Conservation (phyloP, 768 basidiomycete genomes). For the Coprinopsis sp. region DNA sequence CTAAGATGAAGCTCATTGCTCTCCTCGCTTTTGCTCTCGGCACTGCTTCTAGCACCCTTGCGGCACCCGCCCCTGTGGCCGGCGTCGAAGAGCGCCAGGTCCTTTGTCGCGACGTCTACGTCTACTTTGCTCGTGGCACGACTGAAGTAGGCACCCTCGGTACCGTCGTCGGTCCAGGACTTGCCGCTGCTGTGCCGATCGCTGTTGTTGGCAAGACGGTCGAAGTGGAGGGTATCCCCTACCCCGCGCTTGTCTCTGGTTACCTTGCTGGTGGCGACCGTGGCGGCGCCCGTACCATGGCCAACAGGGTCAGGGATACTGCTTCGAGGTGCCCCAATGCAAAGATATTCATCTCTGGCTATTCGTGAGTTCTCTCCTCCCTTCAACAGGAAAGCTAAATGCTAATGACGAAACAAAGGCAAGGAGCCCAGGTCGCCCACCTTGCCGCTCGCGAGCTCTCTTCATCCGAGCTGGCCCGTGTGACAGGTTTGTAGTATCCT, state of each 20-base stretch:
- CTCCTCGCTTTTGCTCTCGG: not conserved
- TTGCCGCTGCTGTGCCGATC: conserved; percentile 16
- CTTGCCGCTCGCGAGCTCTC: conserved; percentile 32
- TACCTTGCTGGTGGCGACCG: conserved; percentile 14
- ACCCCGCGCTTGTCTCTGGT: conserved; percentile 16
- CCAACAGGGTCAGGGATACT: conserved; percentile 5
- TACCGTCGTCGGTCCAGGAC: conserved; percentile 13
- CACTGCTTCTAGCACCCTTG: conserved; percentile 10
- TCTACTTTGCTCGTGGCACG: conserved; percentile 15
- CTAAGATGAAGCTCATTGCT: conserved; percentile 3
- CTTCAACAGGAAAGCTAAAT: not conserved
- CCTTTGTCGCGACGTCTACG: conserved; percentile 4
- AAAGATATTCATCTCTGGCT: conserved; percentile 22
- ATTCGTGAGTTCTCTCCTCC: conserved; percentile 6
- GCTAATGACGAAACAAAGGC: no score
- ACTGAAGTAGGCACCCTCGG: conserved; percentile 11
- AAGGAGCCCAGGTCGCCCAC: conserved; percentile 35
- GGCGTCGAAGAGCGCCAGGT: conserved; percentile 13
- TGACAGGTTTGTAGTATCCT: conserved; percentile 9
- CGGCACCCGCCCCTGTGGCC: conserved; percentile 18
- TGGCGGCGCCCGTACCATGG: conserved; percentile 14
- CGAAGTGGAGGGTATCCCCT: conserved; percentile 10
- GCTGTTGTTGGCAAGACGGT: conserved; percentile 5
- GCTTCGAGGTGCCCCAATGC: conserved; percentile 21
- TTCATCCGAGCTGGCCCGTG: conserved; percentile 14